Percentiles rank a stretch among this genome's conserved stretches.
These are phyloP conservation scores for Puccinia coronata DNA, from an alignment of 1,284 basidiomycete genomes.

Conservation along the genomic window DNA sequence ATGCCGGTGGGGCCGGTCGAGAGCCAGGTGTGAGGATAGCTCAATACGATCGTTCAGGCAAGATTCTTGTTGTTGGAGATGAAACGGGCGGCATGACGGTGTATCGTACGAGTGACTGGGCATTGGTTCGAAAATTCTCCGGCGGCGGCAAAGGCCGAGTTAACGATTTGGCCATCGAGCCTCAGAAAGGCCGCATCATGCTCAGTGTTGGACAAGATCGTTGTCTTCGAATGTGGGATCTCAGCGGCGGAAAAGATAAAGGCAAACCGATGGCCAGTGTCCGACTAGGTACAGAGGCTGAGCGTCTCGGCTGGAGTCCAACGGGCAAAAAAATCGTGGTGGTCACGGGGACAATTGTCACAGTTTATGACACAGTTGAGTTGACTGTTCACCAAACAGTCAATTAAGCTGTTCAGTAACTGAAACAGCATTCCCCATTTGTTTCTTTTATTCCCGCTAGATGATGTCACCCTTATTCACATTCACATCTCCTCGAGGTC, in stretches of 20 bases:
- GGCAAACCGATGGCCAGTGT: slow-evolving; percentile 49
- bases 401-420: neutral
- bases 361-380: slow-evolving; percentile 48
- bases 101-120: slow-evolving; percentile 49
- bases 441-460: neutral
- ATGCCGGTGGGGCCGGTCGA: slow-evolving; percentile 29
- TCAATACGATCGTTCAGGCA: slow-evolving; percentile 31
- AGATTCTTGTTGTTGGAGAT: slow-evolving; percentile 37
- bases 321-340: slow-evolving; percentile 39
- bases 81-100: slow-evolving; percentile 36
- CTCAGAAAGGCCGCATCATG: slow-evolving; percentile 32
- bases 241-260: slow-evolving; percentile 28
- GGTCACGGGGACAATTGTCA: slow-evolving; percentile 39
- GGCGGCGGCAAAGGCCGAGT: slow-evolving; percentile 28
- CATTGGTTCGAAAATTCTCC: slow-evolving; percentile 37
- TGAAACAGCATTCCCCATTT: neutral
- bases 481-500: slow-evolving; percentile 44
- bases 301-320: slow-evolving; percentile 42
- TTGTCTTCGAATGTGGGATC: slow-evolving; percentile 49
- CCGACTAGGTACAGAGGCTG: slow-evolving; percentile 33
- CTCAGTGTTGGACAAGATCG: slow-evolving; percentile 45
- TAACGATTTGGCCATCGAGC: slow-evolving; percentile 30
- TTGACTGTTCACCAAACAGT: neutral
- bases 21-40: slow-evolving; percentile 35
- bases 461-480: slow-evolving; percentile 46